phyloP scores from a whole-genome alignment of 352 stramenopile genomes.

The Phytophthora hybrid region DNA sequence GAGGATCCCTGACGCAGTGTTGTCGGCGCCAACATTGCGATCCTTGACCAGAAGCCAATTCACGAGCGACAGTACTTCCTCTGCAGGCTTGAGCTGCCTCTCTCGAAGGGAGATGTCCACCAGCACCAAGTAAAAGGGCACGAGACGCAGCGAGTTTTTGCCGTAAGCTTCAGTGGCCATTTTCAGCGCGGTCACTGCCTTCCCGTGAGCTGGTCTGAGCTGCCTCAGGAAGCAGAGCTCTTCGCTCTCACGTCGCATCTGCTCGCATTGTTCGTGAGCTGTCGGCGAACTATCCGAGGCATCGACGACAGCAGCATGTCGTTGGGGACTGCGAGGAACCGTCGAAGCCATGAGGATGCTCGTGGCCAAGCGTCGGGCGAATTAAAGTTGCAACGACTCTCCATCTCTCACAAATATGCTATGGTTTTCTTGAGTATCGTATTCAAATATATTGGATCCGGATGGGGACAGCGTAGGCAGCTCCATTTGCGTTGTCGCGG shows the following conservation, averaged over 20 bases:
- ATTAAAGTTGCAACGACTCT: constrained; percentile 16
- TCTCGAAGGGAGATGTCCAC: constrained; percentile 69
- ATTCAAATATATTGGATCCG: too few species aligned
- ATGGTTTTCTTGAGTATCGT: too few species aligned
- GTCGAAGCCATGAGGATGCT: constrained; percentile 15
- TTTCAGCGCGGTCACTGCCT: constrained; percentile 55
- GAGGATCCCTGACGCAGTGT: constrained; percentile 10
- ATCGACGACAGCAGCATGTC: constrained; percentile 14
- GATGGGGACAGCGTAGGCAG: too few species aligned
- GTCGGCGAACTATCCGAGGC: constrained; percentile 13
- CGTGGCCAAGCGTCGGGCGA: constrained; percentile 16
- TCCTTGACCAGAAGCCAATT: constrained; percentile 82
- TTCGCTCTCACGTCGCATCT: constrained; percentile 66
- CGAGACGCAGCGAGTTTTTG: constrained; percentile 60
- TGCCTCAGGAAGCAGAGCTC: constrained; percentile 62
- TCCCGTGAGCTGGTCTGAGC: constrained; percentile 54
- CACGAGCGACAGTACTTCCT: constrained; percentile 72
- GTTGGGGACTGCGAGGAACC: constrained; percentile 30
- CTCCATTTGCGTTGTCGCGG: too few species aligned
- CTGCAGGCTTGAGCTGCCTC: constrained; percentile 65
- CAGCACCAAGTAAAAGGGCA: constrained; percentile 76
- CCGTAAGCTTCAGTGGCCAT: constrained; percentile 56
- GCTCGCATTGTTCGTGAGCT: constrained; percentile 47
- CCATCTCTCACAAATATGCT: too few species aligned
- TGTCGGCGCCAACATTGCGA: constrained; percentile 30